These are phyloP conservation scores for Xylaria grammica DNA, from an alignment of 495 filamentous ascomycete species.

Conservation along the genomic window DNA sequence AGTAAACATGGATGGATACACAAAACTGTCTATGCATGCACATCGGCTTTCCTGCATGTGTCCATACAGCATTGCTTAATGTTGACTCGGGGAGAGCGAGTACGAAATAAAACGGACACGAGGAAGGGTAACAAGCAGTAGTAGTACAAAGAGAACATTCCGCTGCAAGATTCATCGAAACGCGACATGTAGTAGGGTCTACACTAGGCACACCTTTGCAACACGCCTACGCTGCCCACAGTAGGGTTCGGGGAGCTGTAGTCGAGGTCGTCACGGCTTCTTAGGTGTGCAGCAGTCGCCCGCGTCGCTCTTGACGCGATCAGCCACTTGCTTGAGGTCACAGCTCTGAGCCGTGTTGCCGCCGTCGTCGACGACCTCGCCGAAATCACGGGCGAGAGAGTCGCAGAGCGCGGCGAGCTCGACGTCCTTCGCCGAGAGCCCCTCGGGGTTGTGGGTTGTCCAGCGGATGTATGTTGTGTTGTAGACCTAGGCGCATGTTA, in stretches of 20 bases:
- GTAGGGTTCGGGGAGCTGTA: neutral
- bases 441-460: constrained; percentile 75
- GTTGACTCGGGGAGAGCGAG: neutral
- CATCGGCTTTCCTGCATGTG: no score
- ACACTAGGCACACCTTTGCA: neutral
- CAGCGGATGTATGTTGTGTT: constrained; percentile 68
- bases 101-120: neutral
- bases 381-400: constrained; percentile 55
- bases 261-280: constrained; percentile 23
- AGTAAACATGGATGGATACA: no score
- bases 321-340: constrained; percentile 38
- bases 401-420: constrained; percentile 71
- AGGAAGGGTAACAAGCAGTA: neutral
- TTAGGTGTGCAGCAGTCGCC: constrained; percentile 57
- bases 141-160: neutral
- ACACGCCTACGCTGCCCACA: neutral
- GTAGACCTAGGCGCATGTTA: constrained; percentile 53
- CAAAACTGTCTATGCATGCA: no score
- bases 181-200: neutral
- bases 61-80: no score
- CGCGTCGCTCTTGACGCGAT: constrained; percentile 41
- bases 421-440: constrained; percentile 72
- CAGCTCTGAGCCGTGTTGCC: constrained; percentile 17
- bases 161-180: neutral
- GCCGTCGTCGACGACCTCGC: constrained; percentile 48